Conservation (phyloP, 805 yeast species). For the Candida manassasensis region DNA sequence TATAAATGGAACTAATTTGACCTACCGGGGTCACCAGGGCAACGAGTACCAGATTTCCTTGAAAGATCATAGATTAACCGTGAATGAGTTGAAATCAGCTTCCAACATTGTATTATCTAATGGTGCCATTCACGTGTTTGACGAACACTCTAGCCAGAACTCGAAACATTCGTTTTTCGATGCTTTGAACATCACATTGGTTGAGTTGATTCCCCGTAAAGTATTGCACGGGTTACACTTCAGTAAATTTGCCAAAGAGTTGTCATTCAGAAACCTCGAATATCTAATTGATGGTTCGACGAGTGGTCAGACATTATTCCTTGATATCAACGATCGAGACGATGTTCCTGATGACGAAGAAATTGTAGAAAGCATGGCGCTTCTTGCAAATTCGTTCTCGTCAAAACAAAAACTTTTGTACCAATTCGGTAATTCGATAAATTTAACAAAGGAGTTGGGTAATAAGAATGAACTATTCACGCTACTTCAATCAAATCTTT, state of each 20-base stretch:
- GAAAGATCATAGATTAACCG: not conserved
- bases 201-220: conserved; percentile 29
- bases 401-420: conserved; percentile 44
- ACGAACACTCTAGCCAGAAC: conserved; percentile 5
- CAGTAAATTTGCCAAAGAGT: conserved; percentile 62
- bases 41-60: conserved; percentile 1
- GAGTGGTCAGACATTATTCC: conserved; percentile 56
- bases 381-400: conserved; percentile 23
- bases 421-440: conserved; percentile 53
- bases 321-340: conserved; percentile 37
- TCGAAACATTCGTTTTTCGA: conserved; percentile 15
- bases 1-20: conserved; percentile 20
- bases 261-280: conserved; percentile 54
- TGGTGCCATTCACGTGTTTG: conserved; percentile 33
- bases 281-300: conserved; percentile 52
- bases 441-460: conserved; percentile 16
- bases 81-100: not conserved
- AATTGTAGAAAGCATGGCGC: conserved; percentile 8
- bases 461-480: conserved; percentile 14
- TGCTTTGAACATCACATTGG: conserved; percentile 17
- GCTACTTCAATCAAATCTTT: conserved; percentile 49
- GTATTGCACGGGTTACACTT: conserved; percentile 42
- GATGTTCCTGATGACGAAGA: conserved; percentile 25
- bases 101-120: conserved; percentile 18
- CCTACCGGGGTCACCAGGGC: conserved; percentile 1